Base-by-base conservation (phyloP, 129 eudicot genomes). In the Flaveria sonorensis region DNA sequence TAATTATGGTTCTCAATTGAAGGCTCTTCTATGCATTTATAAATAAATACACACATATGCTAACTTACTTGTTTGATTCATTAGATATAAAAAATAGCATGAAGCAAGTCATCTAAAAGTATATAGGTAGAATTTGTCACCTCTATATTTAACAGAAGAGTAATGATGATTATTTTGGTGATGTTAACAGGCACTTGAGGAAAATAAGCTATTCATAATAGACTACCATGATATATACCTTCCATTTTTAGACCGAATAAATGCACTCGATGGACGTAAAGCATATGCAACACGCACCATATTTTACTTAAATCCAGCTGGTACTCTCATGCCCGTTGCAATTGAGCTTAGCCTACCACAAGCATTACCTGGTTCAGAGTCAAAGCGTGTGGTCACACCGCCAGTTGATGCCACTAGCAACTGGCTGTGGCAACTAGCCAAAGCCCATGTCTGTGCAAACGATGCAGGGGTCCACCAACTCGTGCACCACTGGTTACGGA, bases 391-490 rank as follows among this genome's bases (percentile, higher is more conserved):
- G 6, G 85, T 95, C 66, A 87, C 89, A 7, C 97, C 96, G 42
- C 95, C 99, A 0, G 88, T 77, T 0, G 94, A 89, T 73, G 97
- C 99, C 82, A 92, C 96, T 45, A 53, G 83, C 61, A 86, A 82
- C 82, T 95, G 99, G 99, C 71, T 83, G 70, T 95, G 99, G 99
- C 92, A 85, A 65, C 83, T 95, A 40, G 97, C 97, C 39, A 95
- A 95, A 82, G 94, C 99, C 62, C 99, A 95, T 52, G 97, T 92
- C 43, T 95, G 97, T 75, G 75, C 99, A 65, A 95, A 95, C 19
- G 99, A 95, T 79, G 99, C 99, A n/a, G 97, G 97, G 39, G 95
- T 79, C n/a, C 99, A 95, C 79, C 99, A 95, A 82, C 95, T 95
- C 8, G 90, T 89, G 61, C 83, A 95, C 81, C 99, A 95, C 79